Percentiles rank a stretch among this genome's conserved stretches.
These are phyloP conservation scores for Blastocladiella britannica DNA, from an alignment of 192 early-diverging fungal genomes.

Conservation along the genomic window DNA sequence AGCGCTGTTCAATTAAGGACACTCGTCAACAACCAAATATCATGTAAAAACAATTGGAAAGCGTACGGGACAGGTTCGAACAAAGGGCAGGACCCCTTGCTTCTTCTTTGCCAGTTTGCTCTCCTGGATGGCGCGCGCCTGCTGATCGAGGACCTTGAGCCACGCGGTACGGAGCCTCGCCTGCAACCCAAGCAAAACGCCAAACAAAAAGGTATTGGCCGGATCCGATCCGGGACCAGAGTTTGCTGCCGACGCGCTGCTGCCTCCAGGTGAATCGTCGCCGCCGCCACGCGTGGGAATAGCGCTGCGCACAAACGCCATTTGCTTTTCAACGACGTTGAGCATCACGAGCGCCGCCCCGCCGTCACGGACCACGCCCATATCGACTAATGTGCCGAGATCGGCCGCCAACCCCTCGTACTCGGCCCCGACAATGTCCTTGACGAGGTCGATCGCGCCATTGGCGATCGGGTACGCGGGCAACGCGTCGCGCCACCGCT, in stretches of 20 bases:
- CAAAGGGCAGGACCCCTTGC: neutral
- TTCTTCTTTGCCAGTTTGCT: neutral
- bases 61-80: neutral
- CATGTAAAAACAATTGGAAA: no score
- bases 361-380: neutral
- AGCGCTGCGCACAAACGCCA: no score
- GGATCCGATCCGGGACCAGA: no score
- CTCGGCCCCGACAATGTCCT: neutral
- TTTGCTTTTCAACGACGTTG: neutral
- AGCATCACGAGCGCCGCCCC: neutral
- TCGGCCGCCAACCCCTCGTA: neutral
- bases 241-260: no score
- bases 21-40: no score
- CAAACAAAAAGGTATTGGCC: no score
- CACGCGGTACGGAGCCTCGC: no score
- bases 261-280: no score
- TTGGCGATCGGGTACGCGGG: neutral
- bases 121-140: neutral
- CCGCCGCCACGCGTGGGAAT: no score
- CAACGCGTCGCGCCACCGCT: no score
- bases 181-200: no score
- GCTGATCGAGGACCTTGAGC: neutral
- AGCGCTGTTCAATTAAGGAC: no score
- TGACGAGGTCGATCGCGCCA: neutral
- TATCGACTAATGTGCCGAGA: neutral